Conservation (phyloP, 371 early-diverging fungal genomes). For the Mortierella sp. region DNA sequence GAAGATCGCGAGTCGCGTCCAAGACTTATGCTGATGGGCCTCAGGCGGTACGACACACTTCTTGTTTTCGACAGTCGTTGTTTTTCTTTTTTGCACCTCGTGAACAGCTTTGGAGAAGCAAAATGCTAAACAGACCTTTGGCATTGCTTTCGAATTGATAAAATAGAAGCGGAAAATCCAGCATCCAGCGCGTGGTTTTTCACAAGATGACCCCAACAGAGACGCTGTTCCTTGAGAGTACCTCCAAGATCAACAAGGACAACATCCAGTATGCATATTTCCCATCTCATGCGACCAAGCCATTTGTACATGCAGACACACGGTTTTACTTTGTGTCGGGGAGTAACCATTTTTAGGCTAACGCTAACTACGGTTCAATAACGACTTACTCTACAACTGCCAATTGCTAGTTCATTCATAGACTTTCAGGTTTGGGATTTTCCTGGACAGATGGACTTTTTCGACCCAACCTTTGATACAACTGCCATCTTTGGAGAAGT, state of each 20-base stretch:
- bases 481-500: constrained; percentile 82
- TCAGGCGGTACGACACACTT: constrained; percentile 67
- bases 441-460: constrained; percentile 92
- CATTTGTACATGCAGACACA: background rate
- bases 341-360: background rate
- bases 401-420: constrained; percentile 78
- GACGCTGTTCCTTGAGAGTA: constrained; percentile 91
- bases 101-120: background rate
- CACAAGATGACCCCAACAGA: constrained; percentile 94
- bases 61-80: background rate
- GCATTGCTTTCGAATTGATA: background rate
- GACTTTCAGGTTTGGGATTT: constrained; percentile 96
- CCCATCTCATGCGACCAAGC: background rate
- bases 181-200: constrained; percentile 94
- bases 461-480: constrained; percentile 81
- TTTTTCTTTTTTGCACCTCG: background rate
- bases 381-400: constrained; percentile 5
- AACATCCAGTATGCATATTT: constrained; percentile 74
- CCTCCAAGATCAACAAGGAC: constrained; percentile 84
- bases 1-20: constrained; percentile 65
- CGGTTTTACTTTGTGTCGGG: background rate
- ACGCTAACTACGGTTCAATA: background rate
- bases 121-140: background rate
- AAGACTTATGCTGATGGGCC: constrained; percentile 78
- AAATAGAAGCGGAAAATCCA: constrained; percentile 93